Conservation (phyloP, 2,329 filamentous ascomycete genomes). For the Epicoccum sorghinum region DNA sequence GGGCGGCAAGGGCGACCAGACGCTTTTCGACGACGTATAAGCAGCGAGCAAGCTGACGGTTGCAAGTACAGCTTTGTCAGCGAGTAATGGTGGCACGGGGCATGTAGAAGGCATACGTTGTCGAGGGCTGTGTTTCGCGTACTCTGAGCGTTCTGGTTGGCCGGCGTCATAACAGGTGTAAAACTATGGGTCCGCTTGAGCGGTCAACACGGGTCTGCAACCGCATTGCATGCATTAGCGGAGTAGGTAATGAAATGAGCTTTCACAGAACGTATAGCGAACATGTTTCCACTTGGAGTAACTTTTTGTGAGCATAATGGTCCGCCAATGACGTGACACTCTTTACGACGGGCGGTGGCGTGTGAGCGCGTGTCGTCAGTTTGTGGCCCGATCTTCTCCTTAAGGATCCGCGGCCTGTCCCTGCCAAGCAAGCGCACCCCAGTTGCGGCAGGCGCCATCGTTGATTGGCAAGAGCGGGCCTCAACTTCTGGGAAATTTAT, state of each 20-base stretch:
- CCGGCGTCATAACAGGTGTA: conserved; percentile 21
- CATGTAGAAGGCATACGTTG: conserved; percentile 3
- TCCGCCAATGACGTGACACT: conserved; percentile 30
- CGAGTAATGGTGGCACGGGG: conserved; percentile 7
- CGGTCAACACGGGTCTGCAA: conserved; percentile 12
- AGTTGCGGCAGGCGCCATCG: conserved; percentile 21
- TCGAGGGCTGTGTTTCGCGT: conserved; percentile 22
- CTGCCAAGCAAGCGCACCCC: conserved; percentile 30
- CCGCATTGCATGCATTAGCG: conserved; percentile 5
- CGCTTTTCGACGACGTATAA: conserved; percentile 64
- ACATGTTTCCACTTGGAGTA: neutral
- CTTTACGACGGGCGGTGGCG: conserved; percentile 22
- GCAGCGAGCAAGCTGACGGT: neutral
- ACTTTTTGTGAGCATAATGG: neutral
- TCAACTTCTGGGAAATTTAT: conserved; percentile 37
- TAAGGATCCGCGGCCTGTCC: conserved; percentile 19
- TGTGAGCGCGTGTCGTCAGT: conserved; percentile 27
- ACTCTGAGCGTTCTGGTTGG: conserved; percentile 23
- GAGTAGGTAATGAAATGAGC: conserved; percentile 7
- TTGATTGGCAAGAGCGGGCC: conserved; percentile 28
- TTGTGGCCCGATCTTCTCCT: conserved; percentile 32
- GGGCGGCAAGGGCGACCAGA: conserved; percentile 84
- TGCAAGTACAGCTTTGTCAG: neutral
- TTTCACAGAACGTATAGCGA: conserved; percentile 4
- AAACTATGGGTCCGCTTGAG: conserved; percentile 19